These are phyloP conservation scores for Hysterium pulicare DNA, from an alignment of 2,329 filamentous ascomycete species.

Conservation along the genomic window DNA sequence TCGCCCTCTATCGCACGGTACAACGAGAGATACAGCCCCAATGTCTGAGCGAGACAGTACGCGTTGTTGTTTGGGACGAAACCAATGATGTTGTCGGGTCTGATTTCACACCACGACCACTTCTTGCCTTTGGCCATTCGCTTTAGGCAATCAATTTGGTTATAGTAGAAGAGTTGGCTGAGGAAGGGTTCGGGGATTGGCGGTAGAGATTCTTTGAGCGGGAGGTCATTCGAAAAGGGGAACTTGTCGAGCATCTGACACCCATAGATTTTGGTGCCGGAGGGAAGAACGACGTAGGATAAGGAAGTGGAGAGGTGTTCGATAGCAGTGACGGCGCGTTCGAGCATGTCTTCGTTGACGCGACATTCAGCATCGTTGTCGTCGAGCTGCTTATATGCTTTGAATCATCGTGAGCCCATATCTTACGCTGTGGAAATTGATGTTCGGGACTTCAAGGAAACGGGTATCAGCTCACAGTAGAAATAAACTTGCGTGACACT, in stretches of 20 bases:
- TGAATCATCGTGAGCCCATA: too few species aligned
- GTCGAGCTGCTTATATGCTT: slow-evolving; percentile 31
- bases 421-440: too few species aligned
- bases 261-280: slow-evolving; percentile 40
- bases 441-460: too few species aligned
- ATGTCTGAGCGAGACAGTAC: slow-evolving; percentile 36
- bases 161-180: slow-evolving; percentile 41
- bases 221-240: slow-evolving; percentile 29
- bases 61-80: slow-evolving; percentile 42
- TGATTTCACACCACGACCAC: slow-evolving; percentile 42
- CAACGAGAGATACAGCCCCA: slow-evolving; percentile 39
- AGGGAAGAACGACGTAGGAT: slow-evolving; percentile 30
- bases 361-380: slow-evolving; percentile 26
- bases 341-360: slow-evolving; percentile 37
- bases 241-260: slow-evolving; percentile 36
- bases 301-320: slow-evolving; percentile 24
- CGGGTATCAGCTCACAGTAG: slow-evolving; percentile 21
- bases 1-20: slow-evolving; percentile 38
- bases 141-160: slow-evolving; percentile 40
- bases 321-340: slow-evolving; percentile 35
- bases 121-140: slow-evolving; percentile 35
- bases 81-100: slow-evolving; percentile 42
- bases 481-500: slow-evolving; percentile 43
- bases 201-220: slow-evolving; percentile 26
- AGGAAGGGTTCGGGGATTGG: slow-evolving; percentile 34